Base-by-base conservation (phyloP, 2,329 filamentous ascomycete species). In the Fusarium foetens region DNA sequence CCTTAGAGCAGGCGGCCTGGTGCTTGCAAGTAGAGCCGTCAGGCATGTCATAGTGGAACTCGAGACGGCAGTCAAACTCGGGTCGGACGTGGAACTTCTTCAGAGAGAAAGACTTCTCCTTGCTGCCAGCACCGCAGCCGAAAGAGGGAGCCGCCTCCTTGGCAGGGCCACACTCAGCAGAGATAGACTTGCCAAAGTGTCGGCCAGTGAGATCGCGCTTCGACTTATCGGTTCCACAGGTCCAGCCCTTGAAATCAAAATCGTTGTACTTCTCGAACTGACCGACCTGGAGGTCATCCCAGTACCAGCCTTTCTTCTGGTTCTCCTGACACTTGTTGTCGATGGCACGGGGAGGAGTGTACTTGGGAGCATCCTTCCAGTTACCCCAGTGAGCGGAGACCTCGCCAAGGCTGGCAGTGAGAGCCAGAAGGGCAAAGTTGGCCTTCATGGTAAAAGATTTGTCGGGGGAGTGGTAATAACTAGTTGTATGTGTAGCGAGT, bases 1-100 rank as follows among this genome's bases (percentile, higher is more conserved):
- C 84, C 61, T 87, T 84, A 72, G 86, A 89, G 88, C 94, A 97
- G 58, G 86, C 79, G 73, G 88, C 85, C 70, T 89, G 90, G 77
- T 97, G 92, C 85, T 93, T 95, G 90, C 95, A 98, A 67, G 82
- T 89, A 19, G 89, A 91, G 75, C 93, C 93, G 80, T 95, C 93
- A 5, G 90, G 88, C 94, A 98, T 97, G 77, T 86, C 88, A 84
- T 95, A 98, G 85, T 93, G 88, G 85, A 97, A 94, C 82, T 95
- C 91, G 59, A 98, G 84, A 71, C 95, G 90, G 75, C 89, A 91
- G 82, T 95, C 92, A 78, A 92, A 90, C 79, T 94, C 91, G 71
- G 90, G 87, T 49, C 89, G 90, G 75, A 98, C 85, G 72, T 95
- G 87, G 81, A 97, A 89, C 76, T 89, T 86, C 72, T 85, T 89